Conservation (phyloP, 2,329 filamentous ascomycete genomes). For the Aureobasidium pullulans region DNA sequence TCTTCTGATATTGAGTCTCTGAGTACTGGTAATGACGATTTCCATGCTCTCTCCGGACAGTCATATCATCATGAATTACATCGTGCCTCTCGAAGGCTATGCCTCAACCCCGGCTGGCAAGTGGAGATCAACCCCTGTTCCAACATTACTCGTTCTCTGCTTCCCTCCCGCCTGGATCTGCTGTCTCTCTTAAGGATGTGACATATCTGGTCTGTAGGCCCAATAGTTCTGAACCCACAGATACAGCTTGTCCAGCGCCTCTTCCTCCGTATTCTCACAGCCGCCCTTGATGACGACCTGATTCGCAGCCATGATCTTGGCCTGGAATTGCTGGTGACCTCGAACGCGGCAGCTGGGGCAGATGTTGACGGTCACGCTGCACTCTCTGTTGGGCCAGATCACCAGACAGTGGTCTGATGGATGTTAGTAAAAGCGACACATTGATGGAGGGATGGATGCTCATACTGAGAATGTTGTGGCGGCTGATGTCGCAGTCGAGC, state of each 20-base stretch:
- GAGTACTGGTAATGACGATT: too few species aligned
- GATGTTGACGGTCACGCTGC: not conserved
- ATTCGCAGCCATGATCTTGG: not conserved
- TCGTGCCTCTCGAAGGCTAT: too few species aligned
- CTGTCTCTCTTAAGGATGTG: not conserved
- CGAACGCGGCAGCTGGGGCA: not conserved
- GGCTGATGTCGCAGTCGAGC: not conserved
- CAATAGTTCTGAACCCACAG: not conserved
- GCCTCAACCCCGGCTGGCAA: too few species aligned
- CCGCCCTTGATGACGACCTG: not conserved
- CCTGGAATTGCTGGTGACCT: not conserved
- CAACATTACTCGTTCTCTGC: too few species aligned
- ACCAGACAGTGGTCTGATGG: not conserved
- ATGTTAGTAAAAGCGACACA: not conserved
- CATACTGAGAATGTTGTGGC: not conserved
- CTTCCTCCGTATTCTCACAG: not conserved
- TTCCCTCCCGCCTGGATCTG: not conserved
- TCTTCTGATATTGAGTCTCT: too few species aligned
- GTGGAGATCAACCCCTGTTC: not conserved
- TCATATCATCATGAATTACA: too few species aligned
- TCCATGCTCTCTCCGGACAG: too few species aligned
- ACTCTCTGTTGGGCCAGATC: not conserved
- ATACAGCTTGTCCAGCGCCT: not conserved
- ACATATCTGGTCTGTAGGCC: not conserved
- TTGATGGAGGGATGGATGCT: not conserved